A percentile compares a stretch with the other conserved stretches of the same genome.
Conservation (phyloP, 192 early-diverging fungal species). For the Gryganskiella cystojenkinii region DNA sequence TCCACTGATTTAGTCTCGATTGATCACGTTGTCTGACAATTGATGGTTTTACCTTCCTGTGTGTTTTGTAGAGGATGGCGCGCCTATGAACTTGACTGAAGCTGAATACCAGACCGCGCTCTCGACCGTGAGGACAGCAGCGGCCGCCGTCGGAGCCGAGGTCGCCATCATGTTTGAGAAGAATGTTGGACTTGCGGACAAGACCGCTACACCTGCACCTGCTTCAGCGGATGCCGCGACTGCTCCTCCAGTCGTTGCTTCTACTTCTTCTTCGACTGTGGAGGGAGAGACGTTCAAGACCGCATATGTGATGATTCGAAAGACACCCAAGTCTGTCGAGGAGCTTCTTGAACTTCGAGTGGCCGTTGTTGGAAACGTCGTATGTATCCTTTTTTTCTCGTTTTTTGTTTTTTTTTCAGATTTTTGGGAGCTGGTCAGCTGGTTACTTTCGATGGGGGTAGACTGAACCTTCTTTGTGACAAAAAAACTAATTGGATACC, state of each 20-base stretch:
- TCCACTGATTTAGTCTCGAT: too few species aligned
- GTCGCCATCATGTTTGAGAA: conserved; percentile 60
- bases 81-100: conserved; percentile 71
- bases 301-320: conserved; percentile 76
- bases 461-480: not conserved
- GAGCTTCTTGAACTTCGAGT: conserved; percentile 87
- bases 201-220: not conserved
- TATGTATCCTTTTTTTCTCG: conserved; percentile 55
- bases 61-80: conserved; percentile 68
- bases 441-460: not conserved
- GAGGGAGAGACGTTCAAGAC: conserved; percentile 27
- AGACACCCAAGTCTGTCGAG: conserved; percentile 77
- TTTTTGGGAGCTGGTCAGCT: not conserved
- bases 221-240: conserved; percentile 5
- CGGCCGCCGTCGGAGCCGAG: conserved; percentile 56
- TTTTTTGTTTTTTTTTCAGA: not conserved
- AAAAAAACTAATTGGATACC: not conserved
- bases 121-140: conserved; percentile 52
- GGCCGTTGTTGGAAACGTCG: conserved; percentile 91
- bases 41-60: too few species aligned
- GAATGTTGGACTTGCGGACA: conserved; percentile 12
- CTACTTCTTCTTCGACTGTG: not conserved
- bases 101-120: conserved; percentile 57
- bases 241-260: not conserved
- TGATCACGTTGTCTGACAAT: too few species aligned